Evolutionary conservation across 352 stramenopile genomes (phyloP).

Genomic region (Globisporangium nagaii): DNA sequence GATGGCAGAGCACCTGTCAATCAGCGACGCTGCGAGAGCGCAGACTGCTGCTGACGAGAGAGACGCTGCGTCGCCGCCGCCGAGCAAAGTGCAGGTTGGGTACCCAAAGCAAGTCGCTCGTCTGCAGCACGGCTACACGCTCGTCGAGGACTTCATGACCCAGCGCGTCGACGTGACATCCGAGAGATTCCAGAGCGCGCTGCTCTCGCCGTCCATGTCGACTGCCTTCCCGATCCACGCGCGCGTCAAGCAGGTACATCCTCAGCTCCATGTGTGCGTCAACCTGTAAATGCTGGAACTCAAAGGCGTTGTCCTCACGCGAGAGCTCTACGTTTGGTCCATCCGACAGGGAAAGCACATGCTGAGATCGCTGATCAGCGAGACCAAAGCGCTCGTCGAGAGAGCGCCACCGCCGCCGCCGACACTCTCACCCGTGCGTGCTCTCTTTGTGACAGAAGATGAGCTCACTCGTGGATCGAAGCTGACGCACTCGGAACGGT

Average conservation of each 20-base stretch:
- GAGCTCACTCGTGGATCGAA: not conserved
- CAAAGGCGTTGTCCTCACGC: not conserved
- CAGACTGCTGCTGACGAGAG: not conserved
- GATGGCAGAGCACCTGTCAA: constrained; percentile 43
- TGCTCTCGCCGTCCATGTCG: constrained; percentile 27
- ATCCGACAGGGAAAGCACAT: constrained; percentile 32
- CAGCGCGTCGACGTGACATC: constrained; percentile 23
- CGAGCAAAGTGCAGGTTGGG: constrained; percentile 24
- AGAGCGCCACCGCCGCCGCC: constrained; percentile 21
- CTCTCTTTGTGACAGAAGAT: not conserved
- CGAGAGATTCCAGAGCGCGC: constrained; percentile 19
- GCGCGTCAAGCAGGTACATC: constrained; percentile 47
- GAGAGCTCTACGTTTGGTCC: not conserved
- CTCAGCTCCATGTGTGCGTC: too few species aligned
- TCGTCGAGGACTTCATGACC: constrained; percentile 26
- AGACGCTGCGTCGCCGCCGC: not conserved
- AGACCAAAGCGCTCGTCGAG: constrained; percentile 22
- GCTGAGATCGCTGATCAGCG: constrained; percentile 26
- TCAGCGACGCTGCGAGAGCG: not conserved
- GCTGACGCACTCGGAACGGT: too few species aligned
- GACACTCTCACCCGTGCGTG: constrained; percentile 24
- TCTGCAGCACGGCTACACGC: constrained; percentile 26
- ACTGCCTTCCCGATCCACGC: constrained; percentile 41
- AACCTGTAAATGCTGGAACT: not conserved
- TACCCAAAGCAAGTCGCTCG: constrained; percentile 28